phyloP scores from a whole-genome alignment of 1,284 basidiomycete species.

The Moesziomyces sp. region DNA sequence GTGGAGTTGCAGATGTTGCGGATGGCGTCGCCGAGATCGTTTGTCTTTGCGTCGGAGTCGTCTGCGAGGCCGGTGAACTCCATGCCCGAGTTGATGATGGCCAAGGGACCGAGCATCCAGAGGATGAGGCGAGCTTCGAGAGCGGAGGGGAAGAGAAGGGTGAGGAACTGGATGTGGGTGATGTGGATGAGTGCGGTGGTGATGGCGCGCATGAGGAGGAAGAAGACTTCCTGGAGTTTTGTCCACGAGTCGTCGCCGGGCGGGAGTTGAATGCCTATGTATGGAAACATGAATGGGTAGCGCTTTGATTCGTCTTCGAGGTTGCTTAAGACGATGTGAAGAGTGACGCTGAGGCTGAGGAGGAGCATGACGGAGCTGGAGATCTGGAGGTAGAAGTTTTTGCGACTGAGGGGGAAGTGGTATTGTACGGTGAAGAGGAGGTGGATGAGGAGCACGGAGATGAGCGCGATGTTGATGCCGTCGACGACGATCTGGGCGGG shows the following conservation, averaged over 20 bases:
- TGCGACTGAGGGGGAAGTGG: constrained; percentile 89
- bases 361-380: constrained; percentile 83
- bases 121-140: constrained; percentile 90
- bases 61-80: constrained; percentile 80
- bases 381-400: constrained; percentile 90
- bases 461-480: constrained; percentile 86
- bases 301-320: constrained; percentile 75
- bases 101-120: constrained; percentile 85
- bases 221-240: constrained; percentile 77
- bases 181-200: constrained; percentile 87
- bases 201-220: constrained; percentile 87
- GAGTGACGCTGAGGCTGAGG: constrained; percentile 57
- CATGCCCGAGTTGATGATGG: constrained; percentile 84
- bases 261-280: constrained; percentile 78
- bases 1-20: constrained; percentile 96
- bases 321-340: constrained; percentile 75
- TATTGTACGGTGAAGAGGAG: constrained; percentile 95
- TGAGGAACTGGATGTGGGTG: constrained; percentile 97
- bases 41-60: constrained; percentile 69
- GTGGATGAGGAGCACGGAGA: constrained; percentile 87
- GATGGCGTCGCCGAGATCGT: constrained; percentile 78
- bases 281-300: constrained; percentile 96
- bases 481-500: constrained; percentile 90
- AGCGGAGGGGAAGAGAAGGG: constrained; percentile 91
- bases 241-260: constrained; percentile 81